Conservation (phyloP, 768 basidiomycete species). For the Tubosaeta brunneosetosa region DNA sequence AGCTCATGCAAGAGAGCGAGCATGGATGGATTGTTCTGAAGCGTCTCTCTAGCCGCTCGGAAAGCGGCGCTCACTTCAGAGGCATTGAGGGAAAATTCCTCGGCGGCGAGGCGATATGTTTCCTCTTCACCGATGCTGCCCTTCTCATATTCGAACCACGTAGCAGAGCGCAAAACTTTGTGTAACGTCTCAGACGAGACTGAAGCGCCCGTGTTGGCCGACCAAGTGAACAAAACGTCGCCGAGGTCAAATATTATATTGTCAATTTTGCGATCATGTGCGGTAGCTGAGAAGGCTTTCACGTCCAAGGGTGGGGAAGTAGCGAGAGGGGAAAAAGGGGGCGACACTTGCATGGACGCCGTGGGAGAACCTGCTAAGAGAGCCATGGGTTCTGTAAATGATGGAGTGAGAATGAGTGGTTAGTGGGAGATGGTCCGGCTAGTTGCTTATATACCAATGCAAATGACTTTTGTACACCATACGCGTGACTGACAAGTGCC, state of each 20-base stretch:
- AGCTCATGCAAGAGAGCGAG: constrained; percentile 13
- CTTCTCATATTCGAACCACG: constrained; percentile 23
- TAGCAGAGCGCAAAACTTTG: constrained; percentile 13
- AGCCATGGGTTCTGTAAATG: too few relatives aligned
- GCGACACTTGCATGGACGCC: too few relatives aligned
- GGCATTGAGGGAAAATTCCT: neutral
- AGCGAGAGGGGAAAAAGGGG: too few relatives aligned
- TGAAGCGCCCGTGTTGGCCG: constrained; percentile 8
- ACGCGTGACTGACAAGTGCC: too few relatives aligned
- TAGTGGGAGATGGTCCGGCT: too few relatives aligned
- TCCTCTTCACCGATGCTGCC: constrained; percentile 13
- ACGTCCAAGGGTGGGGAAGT: too few relatives aligned
- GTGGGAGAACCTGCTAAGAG: too few relatives aligned
- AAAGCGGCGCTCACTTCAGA: constrained; percentile 9
- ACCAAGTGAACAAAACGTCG: constrained; percentile 20
- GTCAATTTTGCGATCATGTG: constrained; percentile 14
- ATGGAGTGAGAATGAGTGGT: too few relatives aligned
- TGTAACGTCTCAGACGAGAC: constrained; percentile 10
- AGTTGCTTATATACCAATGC: too few relatives aligned
- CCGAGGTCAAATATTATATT: constrained; percentile 21
- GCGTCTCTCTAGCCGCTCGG: constrained; percentile 2
- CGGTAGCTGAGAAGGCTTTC: neutral
- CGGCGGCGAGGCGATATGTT: constrained; percentile 1
- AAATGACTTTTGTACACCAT: too few relatives aligned
- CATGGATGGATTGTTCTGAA: constrained; percentile 13